Conservation (phyloP, 495 filamentous ascomycete genomes). For the Sphaerosporella brunnea region DNA sequence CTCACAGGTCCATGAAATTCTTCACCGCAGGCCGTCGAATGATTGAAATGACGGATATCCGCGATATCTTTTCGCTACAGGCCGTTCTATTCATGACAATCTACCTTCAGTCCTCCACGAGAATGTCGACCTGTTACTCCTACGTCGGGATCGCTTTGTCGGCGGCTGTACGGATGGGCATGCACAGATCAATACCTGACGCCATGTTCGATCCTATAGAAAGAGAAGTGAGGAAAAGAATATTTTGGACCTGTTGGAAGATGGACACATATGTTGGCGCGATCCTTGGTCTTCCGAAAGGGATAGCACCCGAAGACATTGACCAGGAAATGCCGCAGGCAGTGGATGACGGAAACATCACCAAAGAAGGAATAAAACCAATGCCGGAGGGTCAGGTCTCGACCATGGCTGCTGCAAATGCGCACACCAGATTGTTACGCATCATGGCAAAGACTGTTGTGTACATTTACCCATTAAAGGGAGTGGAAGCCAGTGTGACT, state of each 20-base stretch:
- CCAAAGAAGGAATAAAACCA: constrained; percentile 48
- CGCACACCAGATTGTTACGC: constrained; percentile 58
- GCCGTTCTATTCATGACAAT: constrained; percentile 82
- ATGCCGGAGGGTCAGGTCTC: constrained; percentile 63
- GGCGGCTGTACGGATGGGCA: constrained; percentile 67
- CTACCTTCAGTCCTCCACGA: constrained; percentile 79
- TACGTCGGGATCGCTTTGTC: constrained; percentile 81
- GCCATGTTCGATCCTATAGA: constrained; percentile 69
- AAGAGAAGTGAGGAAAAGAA: constrained; percentile 59
- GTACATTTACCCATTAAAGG: constrained; percentile 78
- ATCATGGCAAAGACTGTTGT: constrained; percentile 73
- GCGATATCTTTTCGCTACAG: constrained; percentile 70
- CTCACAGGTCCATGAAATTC: constrained; percentile 52
- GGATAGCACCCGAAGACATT: constrained; percentile 74
- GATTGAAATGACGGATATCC: constrained; percentile 78
- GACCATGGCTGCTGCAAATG: constrained; percentile 64
- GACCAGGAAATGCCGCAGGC: constrained; percentile 74
- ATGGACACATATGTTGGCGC: constrained; percentile 91
- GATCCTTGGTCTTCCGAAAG: constrained; percentile 66
- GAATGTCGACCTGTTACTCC: constrained; percentile 81
- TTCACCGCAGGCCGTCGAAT: constrained; percentile 64
- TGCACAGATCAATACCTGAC: constrained; percentile 59
- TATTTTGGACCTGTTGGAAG: constrained; percentile 82
- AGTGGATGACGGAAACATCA: constrained; percentile 87
- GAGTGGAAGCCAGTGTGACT: constrained; percentile 39